Evolutionary conservation across 179 eudicot species (phyloP).

Genomic region (Drosera spatulata): DNA sequence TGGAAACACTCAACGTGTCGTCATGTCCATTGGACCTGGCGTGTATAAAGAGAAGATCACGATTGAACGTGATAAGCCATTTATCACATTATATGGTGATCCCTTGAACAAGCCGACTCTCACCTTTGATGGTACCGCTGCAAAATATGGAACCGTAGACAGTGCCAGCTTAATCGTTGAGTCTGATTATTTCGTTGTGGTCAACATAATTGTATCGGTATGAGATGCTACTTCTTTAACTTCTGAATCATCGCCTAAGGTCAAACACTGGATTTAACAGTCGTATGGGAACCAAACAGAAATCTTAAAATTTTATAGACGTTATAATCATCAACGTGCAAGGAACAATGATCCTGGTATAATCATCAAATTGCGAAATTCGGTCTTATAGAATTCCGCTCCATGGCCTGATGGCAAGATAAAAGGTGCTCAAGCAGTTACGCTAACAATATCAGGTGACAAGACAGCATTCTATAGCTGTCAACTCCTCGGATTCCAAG

Average conservation of each 20-base stretch:
- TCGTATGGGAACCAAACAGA: too few relatives aligned
- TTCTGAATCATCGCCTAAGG: too few relatives aligned
- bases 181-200: slow-evolving; percentile 44
- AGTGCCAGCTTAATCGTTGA: slow-evolving; percentile 55
- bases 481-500: slow-evolving; percentile 43
- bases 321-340: too few relatives aligned
- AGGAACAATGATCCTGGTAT: slow-evolving; percentile 13
- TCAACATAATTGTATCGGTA: slow-evolving; percentile 44
- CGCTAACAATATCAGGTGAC: slow-evolving; percentile 50
- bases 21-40: slow-evolving; percentile 49
- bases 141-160: slow-evolving; percentile 40
- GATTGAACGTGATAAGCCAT: slow-evolving; percentile 29
- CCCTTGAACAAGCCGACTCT: slow-evolving; percentile 31
- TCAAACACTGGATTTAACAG: too few relatives aligned
- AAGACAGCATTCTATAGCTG: slow-evolving; percentile 40
- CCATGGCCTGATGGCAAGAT: slow-evolving; percentile 15
- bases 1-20: slow-evolving; percentile 29
- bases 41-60: slow-evolving; percentile 53
- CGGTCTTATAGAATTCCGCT: slow-evolving; percentile 14
- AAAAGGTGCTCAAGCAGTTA: slow-evolving; percentile 36
- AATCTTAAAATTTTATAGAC: too few relatives aligned
- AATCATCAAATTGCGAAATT: too few relatives aligned
- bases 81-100: slow-evolving; percentile 42
- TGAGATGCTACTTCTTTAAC: too few relatives aligned
- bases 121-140: slow-evolving; percentile 45